Evolutionary conservation across 2,329 filamentous ascomycete genomes (phyloP).

Genomic region (Penicillium palitans): DNA sequence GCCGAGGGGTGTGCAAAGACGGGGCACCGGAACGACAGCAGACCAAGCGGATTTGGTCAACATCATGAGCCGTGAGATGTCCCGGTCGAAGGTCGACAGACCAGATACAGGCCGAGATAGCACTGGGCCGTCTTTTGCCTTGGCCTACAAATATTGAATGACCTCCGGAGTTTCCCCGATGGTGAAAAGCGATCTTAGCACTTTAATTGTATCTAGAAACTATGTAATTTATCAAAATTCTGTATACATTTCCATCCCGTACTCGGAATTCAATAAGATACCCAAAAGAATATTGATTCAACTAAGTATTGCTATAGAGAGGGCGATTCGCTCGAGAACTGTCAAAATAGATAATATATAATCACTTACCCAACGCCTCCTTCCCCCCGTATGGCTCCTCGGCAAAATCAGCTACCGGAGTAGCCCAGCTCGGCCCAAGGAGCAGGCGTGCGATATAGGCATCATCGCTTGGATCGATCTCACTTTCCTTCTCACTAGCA

Average conservation of each 20-base stretch:
- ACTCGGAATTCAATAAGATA: neutral
- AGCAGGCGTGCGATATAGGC: neutral
- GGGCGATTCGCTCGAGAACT: neutral
- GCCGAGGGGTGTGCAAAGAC: neutral
- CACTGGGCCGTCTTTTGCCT: conserved; percentile 16
- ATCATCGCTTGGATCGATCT: neutral
- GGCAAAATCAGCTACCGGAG: neutral
- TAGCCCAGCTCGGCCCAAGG: neutral
- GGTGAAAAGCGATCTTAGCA: neutral
- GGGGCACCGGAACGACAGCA: conserved; percentile 1
- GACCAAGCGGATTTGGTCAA: conserved; percentile 7
- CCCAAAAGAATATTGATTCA: neutral
- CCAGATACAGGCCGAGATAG: conserved; percentile 4
- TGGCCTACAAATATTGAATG: conserved; percentile 12
- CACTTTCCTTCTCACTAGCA: neutral
- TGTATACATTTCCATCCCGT: neutral
- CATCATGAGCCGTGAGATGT: conserved; percentile 17
- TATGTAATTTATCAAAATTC: neutral
- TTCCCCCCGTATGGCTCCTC: neutral
- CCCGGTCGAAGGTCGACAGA: conserved; percentile 7
- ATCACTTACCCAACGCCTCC: neutral
- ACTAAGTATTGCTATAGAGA: neutral
- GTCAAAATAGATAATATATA: neutral
- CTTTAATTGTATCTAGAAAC: neutral
- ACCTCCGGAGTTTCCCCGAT: fast-evolving